These are phyloP conservation scores for Hypoxylon fuscum DNA, from an alignment of 495 filamentous ascomycete species.

Conservation along the genomic window DNA sequence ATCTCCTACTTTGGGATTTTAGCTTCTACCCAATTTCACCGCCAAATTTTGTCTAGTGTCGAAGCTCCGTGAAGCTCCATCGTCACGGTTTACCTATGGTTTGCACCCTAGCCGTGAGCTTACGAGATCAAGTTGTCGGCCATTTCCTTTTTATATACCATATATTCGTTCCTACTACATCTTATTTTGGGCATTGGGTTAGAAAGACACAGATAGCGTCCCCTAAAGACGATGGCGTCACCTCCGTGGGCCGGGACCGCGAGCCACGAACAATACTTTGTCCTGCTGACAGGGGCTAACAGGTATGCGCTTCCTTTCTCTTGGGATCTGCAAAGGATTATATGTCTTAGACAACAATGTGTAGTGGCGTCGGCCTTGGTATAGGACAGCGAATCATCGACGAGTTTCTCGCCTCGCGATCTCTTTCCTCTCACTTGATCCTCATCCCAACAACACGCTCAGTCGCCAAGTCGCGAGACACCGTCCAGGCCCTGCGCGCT, in stretches of 20 bases:
- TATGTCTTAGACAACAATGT: slow-evolving; percentile 34
- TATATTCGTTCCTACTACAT: no score
- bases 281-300: slow-evolving; percentile 78
- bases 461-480: slow-evolving; percentile 65
- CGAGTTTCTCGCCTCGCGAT: slow-evolving; percentile 80
- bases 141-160: no score
- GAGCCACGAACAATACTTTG: slow-evolving; percentile 57
- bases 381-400: slow-evolving; percentile 88
- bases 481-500: slow-evolving; percentile 60
- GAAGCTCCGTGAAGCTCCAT: no score
- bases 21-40: slow-evolving; percentile 29
- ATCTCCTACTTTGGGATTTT: not conserved
- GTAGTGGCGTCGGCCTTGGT: slow-evolving; percentile 87
- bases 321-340: slow-evolving; percentile 4
- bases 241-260: slow-evolving; percentile 63
- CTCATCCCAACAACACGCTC: slow-evolving; percentile 74
- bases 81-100: no score
- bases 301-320: slow-evolving; percentile 58
- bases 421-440: slow-evolving; percentile 67
- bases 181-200: not conserved
- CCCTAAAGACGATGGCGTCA: slow-evolving; percentile 44
- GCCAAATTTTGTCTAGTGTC: slow-evolving; percentile 19
- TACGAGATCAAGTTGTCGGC: no score
- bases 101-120: no score
- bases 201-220: not conserved